Percentiles rank a stretch among this genome's conserved stretches.
phyloP scores from a whole-genome alignment of 805 yeast species.

The Candida nemodendra region DNA sequence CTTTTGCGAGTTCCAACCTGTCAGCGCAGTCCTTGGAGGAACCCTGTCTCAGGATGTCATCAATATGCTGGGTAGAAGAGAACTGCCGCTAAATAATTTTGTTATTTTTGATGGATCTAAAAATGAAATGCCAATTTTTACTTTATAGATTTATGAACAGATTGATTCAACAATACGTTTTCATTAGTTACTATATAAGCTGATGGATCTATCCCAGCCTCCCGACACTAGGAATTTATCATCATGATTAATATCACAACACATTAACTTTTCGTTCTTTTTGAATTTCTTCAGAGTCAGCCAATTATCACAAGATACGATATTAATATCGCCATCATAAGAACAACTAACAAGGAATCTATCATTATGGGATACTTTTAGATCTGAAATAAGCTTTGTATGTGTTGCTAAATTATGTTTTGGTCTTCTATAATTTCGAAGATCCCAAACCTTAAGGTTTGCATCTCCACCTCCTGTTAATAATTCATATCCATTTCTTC shows the following conservation, averaged over 20 bases:
- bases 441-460: constrained; percentile 80
- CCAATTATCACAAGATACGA: constrained; percentile 76
- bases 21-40: constrained; percentile 88
- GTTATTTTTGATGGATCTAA: constrained; percentile 71
- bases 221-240: constrained; percentile 52
- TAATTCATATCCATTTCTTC: constrained; percentile 69
- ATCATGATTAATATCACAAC: constrained; percentile 53
- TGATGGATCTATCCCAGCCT: constrained; percentile 85
- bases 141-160: constrained; percentile 33
- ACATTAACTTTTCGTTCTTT: constrained; percentile 70
- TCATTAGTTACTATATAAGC: constrained; percentile 35
- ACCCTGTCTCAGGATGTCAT: constrained; percentile 87
- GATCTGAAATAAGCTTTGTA: constrained; percentile 64
- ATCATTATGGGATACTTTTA: constrained; percentile 47
- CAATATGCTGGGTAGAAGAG: constrained; percentile 71
- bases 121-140: constrained; percentile 76
- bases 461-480: constrained; percentile 88
- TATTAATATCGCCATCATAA: constrained; percentile 65
- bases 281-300: constrained; percentile 46
- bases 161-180: not conserved
- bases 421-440: constrained; percentile 47
- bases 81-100: constrained; percentile 79
- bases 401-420: constrained; percentile 65
- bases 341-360: constrained; percentile 57
- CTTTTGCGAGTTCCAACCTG: constrained; percentile 71